phyloP scores from a whole-genome alignment of 148 eudicot species.

The Agrostemma githago region DNA sequence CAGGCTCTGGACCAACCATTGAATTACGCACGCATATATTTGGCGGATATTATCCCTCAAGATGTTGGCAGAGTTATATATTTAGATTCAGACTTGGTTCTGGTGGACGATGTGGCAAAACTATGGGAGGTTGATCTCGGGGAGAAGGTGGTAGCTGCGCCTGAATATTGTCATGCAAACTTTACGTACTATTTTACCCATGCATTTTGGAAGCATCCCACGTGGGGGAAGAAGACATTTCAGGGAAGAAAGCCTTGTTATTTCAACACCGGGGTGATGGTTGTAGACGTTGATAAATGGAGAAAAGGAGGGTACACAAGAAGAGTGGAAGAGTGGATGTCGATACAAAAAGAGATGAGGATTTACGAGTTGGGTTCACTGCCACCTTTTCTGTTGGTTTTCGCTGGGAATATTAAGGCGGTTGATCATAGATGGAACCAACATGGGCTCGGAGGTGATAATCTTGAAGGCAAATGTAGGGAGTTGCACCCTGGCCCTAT shows the following conservation, averaged over 20 bases:
- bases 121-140: constrained; percentile 26
- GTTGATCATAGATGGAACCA: constrained; percentile 27
- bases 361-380: constrained; percentile 24
- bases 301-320: constrained; percentile 16
- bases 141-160: constrained; percentile 28
- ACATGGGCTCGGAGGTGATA: constrained; percentile 27
- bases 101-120: constrained; percentile 33
- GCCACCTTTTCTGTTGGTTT: constrained; percentile 23
- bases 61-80: constrained; percentile 30
- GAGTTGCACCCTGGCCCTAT: constrained; percentile 22
- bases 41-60: constrained; percentile 28
- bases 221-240: constrained; percentile 6
- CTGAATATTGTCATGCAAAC: constrained; percentile 35
- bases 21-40: constrained; percentile 34
- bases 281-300: constrained; percentile 15
- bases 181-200: constrained; percentile 34
- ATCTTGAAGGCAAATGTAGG: constrained; percentile 20
- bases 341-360: constrained; percentile 15
- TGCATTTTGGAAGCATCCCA: constrained; percentile 17
- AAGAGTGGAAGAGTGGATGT: constrained; percentile 22
- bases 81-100: constrained; percentile 32
- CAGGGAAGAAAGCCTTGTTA: constrained; percentile 16
- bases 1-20: constrained; percentile 35
- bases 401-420: constrained; percentile 15
- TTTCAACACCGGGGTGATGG: constrained; percentile 27